phyloP scores from a whole-genome alignment of 2,329 filamentous ascomycete species.

The Monosporascus sp. region DNA sequence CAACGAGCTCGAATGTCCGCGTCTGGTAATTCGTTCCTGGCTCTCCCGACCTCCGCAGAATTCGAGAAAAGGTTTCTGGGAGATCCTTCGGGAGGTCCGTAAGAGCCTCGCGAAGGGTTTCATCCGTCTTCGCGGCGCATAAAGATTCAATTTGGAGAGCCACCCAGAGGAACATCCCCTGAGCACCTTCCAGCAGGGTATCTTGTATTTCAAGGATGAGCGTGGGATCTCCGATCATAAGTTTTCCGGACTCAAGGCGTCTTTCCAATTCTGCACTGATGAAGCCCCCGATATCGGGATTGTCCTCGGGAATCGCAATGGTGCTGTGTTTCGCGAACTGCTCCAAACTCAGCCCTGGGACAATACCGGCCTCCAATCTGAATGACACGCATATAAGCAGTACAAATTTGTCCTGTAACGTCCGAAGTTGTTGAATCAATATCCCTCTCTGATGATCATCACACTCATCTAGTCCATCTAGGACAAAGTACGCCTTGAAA shows the following conservation, averaged over 20 bases:
- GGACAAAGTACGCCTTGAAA: neutral
- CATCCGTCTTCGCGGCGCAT: constrained; percentile 30
- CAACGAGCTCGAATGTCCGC: constrained; percentile 27
- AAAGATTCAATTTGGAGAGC: constrained; percentile 29
- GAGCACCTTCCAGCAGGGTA: constrained; percentile 18
- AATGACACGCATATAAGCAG: constrained; percentile 3
- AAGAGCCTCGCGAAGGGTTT: constrained; percentile 28
- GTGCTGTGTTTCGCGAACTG: constrained; percentile 1
- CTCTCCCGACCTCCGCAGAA: constrained; percentile 18
- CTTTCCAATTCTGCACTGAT: constrained; percentile 4
- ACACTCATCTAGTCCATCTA: constrained; percentile 7
- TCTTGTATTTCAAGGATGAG: constrained; percentile 8
- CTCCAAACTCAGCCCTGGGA: neutral
- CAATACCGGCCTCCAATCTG: constrained; percentile 1
- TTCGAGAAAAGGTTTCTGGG: constrained; percentile 25
- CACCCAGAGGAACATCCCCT: constrained; percentile 36
- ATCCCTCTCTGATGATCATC: neutral
- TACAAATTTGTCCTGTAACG: neutral
- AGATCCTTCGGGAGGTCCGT: constrained; percentile 25
- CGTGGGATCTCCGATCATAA: constrained; percentile 4
- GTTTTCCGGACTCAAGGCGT: constrained; percentile 1
- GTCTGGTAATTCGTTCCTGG: constrained; percentile 16
- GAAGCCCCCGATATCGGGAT: constrained; percentile 5
- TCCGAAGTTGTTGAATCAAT: constrained; percentile 1
- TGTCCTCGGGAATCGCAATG: neutral